Base-by-base conservation (phyloP, 306 rosid genomes). In the Psophocarpus tetragonolobus region DNA sequence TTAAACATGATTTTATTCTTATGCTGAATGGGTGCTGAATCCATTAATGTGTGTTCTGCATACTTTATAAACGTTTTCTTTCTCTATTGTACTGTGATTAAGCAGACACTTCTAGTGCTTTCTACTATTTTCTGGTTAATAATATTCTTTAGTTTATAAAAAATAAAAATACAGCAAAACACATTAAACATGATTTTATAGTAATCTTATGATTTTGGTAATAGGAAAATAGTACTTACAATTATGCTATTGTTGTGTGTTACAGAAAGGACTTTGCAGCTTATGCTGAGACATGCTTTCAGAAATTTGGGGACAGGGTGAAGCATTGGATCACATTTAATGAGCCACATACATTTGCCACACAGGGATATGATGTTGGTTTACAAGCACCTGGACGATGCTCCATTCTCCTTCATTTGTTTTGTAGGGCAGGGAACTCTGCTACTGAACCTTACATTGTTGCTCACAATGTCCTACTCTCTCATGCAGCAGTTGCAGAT, bases 251-350 rank as follows among this genome's bases (percentile, higher is more conserved):
- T 41, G 64, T 26, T 45, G 30, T 81, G 45, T 53, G 50, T 35
- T 74, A 17, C 88, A 92, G 97, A 84, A 81, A 91, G 45, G 99
- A 96, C 87, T 92, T 86, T 77, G 80, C 91, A 74, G 65, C 63
- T 26, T 92, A 75, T 78, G 96, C 98, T 3, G 98, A 96, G 84
- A 86, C 87, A 24, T 91, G 99, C 84, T 92, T 96, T 76, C 77
- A 88, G 85, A 85, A 86, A 70, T 96, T 96, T 3, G 99, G 99
- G 64, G 98, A 96, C 83, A 87, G 99, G 72, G 99, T 96, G 76
- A 96, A 96, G 87, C 80, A 88, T 29, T 96, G 99, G 99, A 90
- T 92, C 56, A 96, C 99, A 21, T 96, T 96, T 85, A 91, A 96
- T 32, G 99, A 96, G 86, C 96, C 99, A 0, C 96, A 95, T 48